These are phyloP conservation scores for Kurtzmaniella quercitrusa DNA, from an alignment of 1,139 yeast genomes.

Conservation along the genomic window DNA sequence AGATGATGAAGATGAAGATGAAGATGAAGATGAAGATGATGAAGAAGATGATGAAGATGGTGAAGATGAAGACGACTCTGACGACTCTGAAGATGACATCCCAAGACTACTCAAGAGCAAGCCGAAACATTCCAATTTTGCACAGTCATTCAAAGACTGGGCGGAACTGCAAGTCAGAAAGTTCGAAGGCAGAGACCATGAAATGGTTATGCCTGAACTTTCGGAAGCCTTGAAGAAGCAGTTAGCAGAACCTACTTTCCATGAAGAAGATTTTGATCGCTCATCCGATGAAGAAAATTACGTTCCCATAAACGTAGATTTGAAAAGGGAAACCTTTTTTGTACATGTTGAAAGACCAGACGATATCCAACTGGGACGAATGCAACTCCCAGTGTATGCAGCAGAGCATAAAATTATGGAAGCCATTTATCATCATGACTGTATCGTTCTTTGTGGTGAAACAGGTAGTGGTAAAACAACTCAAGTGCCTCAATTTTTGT, in stretches of 20 bases:
- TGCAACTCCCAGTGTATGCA: conserved; percentile 79
- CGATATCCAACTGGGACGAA: conserved; percentile 61
- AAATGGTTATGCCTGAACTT: conserved; percentile 46
- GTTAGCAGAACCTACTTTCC: conserved; percentile 37
- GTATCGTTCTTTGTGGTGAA: conserved; percentile 89
- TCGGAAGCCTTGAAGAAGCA: conserved; percentile 44
- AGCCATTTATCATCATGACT: conserved; percentile 88
- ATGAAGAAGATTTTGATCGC: conserved; percentile 63
- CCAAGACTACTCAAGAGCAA: conserved; percentile 34
- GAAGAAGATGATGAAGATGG: conserved; percentile 17
- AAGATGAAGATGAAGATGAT: conserved; percentile 13
- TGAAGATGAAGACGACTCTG: conserved; percentile 16
- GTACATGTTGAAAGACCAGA: conserved; percentile 65
- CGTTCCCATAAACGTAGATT: conserved; percentile 50
- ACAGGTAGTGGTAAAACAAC: conserved; percentile 85
- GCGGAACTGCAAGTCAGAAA: conserved; percentile 54
- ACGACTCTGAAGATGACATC: conserved; percentile 18
- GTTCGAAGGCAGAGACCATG: conserved; percentile 54
- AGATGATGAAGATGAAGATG: conserved; percentile 17
- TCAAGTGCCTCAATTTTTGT: conserved; percentile 72
- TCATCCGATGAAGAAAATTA: conserved; percentile 53
- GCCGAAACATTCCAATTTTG: conserved; percentile 40
- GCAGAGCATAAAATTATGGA: conserved; percentile 96
- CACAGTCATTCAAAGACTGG: conserved; percentile 53
- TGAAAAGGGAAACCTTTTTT: conserved; percentile 60